These are phyloP conservation scores for Planoprotostelium fungivorum DNA, from an alignment of 78 protist species.

Conservation along the genomic window DNA sequence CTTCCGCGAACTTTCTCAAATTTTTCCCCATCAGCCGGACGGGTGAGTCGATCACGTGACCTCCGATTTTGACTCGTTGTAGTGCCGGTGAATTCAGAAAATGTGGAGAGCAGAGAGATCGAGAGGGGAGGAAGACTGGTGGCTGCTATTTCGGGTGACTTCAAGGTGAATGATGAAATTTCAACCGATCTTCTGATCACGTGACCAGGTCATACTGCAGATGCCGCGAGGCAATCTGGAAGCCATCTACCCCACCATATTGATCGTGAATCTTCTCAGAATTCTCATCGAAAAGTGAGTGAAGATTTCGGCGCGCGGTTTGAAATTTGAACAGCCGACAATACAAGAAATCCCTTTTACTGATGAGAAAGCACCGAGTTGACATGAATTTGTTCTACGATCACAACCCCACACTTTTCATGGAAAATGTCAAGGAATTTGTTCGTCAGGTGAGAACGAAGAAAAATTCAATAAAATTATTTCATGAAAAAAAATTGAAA, in stretches of 20 bases:
- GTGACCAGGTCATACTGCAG: slow-evolving; percentile 1
- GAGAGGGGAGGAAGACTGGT: slow-evolving; percentile 75
- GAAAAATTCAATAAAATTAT: no score
- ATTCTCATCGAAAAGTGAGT: neutral
- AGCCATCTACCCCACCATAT: slow-evolving; percentile 57
- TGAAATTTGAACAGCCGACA: neutral
- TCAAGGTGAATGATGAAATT: neutral
- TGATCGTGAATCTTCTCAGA: slow-evolving; percentile 27
- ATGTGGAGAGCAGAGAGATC: slow-evolving; percentile 24
- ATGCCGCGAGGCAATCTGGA: slow-evolving; percentile 86
- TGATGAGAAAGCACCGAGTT: slow-evolving; percentile 63
- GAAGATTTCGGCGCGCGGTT: no score
- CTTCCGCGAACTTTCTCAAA: slow-evolving; percentile 39
- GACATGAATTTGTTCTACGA: slow-evolving; percentile 73
- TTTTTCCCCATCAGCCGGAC: slow-evolving; percentile 29
- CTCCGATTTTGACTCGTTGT: neutral
- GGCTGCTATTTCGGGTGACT: slow-evolving; percentile 37
- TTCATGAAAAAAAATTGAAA: no score
- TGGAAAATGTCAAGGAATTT: slow-evolving; percentile 31
- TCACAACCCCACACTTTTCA: slow-evolving; percentile 54
- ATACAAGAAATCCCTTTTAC: slow-evolving; percentile 14
- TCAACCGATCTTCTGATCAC: neutral
- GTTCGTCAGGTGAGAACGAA: slow-evolving; percentile 35
- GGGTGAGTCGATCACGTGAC: slow-evolving; percentile 10
- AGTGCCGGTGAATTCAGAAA: slow-evolving; percentile 15